Evolutionary conservation across 2,329 filamentous ascomycete genomes (phyloP).

Genomic region (Cordyceps tenuipes): DNA sequence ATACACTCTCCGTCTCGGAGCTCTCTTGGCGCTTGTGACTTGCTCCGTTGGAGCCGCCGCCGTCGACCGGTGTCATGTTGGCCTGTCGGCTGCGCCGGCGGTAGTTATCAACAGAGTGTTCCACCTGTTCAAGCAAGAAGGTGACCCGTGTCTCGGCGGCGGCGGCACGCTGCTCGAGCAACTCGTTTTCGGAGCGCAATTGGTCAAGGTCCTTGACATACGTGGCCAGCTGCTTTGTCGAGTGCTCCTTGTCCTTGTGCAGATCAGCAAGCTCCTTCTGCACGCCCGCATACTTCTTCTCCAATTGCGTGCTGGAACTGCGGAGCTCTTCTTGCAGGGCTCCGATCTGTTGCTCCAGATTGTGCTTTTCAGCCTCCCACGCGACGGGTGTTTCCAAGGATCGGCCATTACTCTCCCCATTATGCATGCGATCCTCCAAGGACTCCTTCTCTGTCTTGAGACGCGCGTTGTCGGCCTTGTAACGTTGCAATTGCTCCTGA

Average conservation of each 20-base stretch:
- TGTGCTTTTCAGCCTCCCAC: slow-evolving; percentile 68
- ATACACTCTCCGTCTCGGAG: slow-evolving; percentile 54
- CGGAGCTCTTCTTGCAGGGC: slow-evolving; percentile 61
- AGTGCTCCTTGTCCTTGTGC: slow-evolving; percentile 59
- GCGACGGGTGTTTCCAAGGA: slow-evolving; percentile 38
- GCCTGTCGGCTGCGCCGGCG: slow-evolving; percentile 63
- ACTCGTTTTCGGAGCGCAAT: slow-evolving; percentile 70
- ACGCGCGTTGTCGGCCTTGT: slow-evolving; percentile 77
- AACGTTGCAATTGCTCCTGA: slow-evolving; percentile 91
- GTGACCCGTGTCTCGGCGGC: slow-evolving; percentile 93
- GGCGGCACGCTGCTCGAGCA: slow-evolving; percentile 73
- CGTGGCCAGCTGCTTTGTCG: slow-evolving; percentile 47
- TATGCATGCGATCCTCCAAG: slow-evolving; percentile 45
- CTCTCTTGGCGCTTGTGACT: slow-evolving; percentile 46
- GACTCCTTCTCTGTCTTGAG: slow-evolving; percentile 74
- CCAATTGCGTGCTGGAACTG: slow-evolving; percentile 56
- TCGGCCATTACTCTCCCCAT: not conserved
- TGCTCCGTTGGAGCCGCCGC: slow-evolving; percentile 26
- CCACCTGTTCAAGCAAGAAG: slow-evolving; percentile 87
- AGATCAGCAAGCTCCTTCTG: slow-evolving; percentile 60
- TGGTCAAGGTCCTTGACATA: slow-evolving; percentile 66
- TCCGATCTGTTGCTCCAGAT: slow-evolving; percentile 60
- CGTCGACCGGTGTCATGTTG: slow-evolving; percentile 43
- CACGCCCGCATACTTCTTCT: slow-evolving; percentile 61
- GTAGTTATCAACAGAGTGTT: slow-evolving; percentile 89